Base-by-base conservation (phyloP, 83 land plant genomes). In the Picea abies region DNA sequence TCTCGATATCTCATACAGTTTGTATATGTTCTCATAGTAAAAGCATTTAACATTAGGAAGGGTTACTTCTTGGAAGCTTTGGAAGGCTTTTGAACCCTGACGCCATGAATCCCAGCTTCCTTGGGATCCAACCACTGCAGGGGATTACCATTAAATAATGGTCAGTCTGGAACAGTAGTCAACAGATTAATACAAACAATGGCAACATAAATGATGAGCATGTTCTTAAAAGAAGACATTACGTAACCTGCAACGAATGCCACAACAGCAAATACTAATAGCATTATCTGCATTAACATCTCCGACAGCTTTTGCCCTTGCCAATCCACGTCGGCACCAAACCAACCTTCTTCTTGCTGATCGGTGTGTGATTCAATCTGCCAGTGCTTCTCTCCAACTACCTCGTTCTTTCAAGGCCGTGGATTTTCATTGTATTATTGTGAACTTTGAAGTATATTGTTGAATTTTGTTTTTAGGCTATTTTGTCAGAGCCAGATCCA, bases 231-330 rank as follows among this genome's bases (percentile, higher is more conserved):
- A 3, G 96, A 92, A 2, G 90, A 83, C 64, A 90, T 60, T 1
- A 80, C 1, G 41, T 96, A 94, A 10, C 98, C 97, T 16, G 83
- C 66, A 8, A 83, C 71, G 16, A 92, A 88, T 0, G 95, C 95
- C 63, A 80, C 87, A 29, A 87, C 63, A 2, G 93, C 98, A 44
- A 83, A 90, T 16, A 70, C 91, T 63, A 94, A 63, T n/a, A 96
- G 91, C 82, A 94, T 35, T 66, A 91, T 65, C 87, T 96, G 97
- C 96, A 96, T 94, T 83, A 96, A 84, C 81, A 85, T 84, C 91
- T 96, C 98, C 26, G 95, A 85, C n/a, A 87, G 84, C 84, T 90
- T 96, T 84, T 96, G 98, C 60, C 98, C 98, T 85, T 96, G 91
- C 98, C 98, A 96, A 84, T 96, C 97, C 98, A 96, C 94, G 81